These are phyloP conservation scores for Dicorynia guianensis DNA, from an alignment of 306 rosid genomes.

Conservation along the genomic window DNA sequence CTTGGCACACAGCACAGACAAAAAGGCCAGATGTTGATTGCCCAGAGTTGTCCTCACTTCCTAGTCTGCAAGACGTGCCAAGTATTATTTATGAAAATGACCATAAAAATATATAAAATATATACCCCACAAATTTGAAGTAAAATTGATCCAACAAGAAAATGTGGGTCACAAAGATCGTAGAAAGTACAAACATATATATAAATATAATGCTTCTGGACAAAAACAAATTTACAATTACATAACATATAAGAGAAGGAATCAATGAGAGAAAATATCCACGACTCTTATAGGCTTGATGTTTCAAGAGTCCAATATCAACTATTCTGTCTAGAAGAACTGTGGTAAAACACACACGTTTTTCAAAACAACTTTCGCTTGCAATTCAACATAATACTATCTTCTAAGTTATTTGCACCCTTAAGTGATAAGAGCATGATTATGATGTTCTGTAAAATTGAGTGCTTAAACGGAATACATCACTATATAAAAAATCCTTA, in stretches of 20 bases:
- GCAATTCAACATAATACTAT: neutral
- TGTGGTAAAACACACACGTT: neutral
- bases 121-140: neutral
- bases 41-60: slow-evolving; percentile 67
- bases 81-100: neutral
- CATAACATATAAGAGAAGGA: slow-evolving; percentile 20
- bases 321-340: neutral
- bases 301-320: neutral
- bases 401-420: neutral
- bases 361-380: neutral
- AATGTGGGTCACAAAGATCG: neutral
- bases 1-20: slow-evolving; percentile 90
- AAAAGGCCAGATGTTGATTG: slow-evolving; percentile 85
- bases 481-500: slow-evolving; percentile 6
- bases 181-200: neutral
- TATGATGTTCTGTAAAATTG: neutral
- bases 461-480: neutral
- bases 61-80: slow-evolving; percentile 65
- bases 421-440: neutral
- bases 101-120: slow-evolving; percentile 4
- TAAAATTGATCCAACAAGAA: slow-evolving; percentile 3
- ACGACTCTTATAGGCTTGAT: neutral
- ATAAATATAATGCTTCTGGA: neutral
- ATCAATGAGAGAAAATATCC: neutral
- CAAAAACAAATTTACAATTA: slow-evolving; percentile 16